Conservation (phyloP, 352 stramenopile species). For the Pythium chondricola region DNA sequence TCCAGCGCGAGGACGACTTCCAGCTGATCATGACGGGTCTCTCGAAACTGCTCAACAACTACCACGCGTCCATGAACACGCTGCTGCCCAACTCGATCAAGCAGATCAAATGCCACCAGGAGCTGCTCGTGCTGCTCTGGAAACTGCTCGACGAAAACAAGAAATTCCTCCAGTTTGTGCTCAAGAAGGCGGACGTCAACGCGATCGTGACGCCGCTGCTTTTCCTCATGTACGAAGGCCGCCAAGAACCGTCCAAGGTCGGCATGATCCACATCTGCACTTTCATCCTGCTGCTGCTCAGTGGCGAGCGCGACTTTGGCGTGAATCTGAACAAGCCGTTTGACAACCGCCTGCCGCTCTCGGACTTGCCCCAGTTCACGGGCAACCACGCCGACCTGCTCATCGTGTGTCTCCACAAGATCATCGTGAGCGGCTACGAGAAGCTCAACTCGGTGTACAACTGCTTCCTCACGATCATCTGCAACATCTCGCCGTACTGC, state of each 20-base stretch:
- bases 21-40: constrained; percentile 91
- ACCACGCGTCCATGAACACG: constrained; percentile 92
- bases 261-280: constrained; percentile 98
- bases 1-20: constrained; percentile 87
- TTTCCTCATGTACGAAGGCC: constrained; percentile 91
- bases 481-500: constrained; percentile 98
- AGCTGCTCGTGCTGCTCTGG: constrained; percentile 97
- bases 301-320: constrained; percentile 95
- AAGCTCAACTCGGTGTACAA: constrained; percentile 97
- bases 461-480: constrained; percentile 98
- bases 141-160: constrained; percentile 98
- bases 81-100: constrained; percentile 91
- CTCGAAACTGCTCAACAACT: constrained; percentile 95
- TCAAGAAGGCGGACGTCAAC: constrained; percentile 94
- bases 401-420: constrained; percentile 96
- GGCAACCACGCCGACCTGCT: constrained; percentile 96
- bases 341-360: constrained; percentile 88
- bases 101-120: constrained; percentile 95
- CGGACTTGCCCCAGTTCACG: constrained; percentile 90
- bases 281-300: constrained; percentile 97
- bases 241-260: constrained; percentile 91
- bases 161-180: constrained; percentile 90
- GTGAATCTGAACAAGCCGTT: constrained; percentile 97
- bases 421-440: constrained; percentile 96
- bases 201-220: constrained; percentile 79